Evolutionary conservation across 1,284 basidiomycete genomes (phyloP), one percentile per base, ranked within the genome.

Genomic region (Sphagnurus paluster): DNA sequence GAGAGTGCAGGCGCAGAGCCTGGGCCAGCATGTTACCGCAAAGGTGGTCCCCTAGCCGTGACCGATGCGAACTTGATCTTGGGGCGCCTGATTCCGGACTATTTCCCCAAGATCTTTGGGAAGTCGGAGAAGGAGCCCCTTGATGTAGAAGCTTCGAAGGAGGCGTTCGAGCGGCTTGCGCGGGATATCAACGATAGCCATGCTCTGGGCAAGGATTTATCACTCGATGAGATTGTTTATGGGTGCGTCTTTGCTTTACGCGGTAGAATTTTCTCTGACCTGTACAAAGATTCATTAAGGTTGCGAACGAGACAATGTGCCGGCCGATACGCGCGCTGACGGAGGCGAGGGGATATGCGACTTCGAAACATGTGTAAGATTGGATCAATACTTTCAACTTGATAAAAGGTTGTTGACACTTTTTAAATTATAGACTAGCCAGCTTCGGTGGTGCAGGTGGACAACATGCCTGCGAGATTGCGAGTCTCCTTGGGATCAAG

Each of bases 261-360:
- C 9, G 32, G 14, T 9, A 3, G 26, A 8, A 29, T 4, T 17
- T 16, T 33, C 16, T n/a, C 10, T 7, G 8, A 37, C 17, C 6
- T 24, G 6, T 49, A 1, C 4, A 6, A 41, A 89, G 87, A 2
- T 95, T 93, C 64, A 88, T 95, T 70, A 91, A 91, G 59, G 88
- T 94, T n/a, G 91, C 91, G 9, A 94, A 93, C 53, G 91, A 93
- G 69, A 91, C 90, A 0, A 97, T 97, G 93, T 89, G 87, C 56
- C 74, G 94, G 35, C 95, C 94, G 1, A 97, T 98, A 50, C 82
- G 94, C 5, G 86, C 94, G 1, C 66, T 98, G 50, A 98, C 94
- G 0, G 95, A 96, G 67, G 93, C 90, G 1, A 74, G 91, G 38
- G 94, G 95, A 4, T 84, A 93, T 65, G 87, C 89, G 2, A 89